Conservation (phyloP, 2,329 filamentous ascomycete species). For the Claviceps humidiphila region DNA sequence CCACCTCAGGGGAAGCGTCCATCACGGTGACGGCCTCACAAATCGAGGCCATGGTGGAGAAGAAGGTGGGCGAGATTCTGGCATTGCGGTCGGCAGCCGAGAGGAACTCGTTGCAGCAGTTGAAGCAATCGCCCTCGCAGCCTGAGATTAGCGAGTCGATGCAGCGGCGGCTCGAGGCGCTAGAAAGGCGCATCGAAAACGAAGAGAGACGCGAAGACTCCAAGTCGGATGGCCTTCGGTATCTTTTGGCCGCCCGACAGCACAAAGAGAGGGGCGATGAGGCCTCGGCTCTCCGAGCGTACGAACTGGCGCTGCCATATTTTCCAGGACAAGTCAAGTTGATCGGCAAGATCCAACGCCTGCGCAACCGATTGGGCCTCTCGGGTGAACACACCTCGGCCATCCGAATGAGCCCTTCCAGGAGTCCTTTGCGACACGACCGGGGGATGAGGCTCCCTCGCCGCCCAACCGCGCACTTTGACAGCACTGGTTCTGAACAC, state of each 20-base stretch:
- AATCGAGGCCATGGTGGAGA: slow-evolving; percentile 86
- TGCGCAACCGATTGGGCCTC: slow-evolving; percentile 38
- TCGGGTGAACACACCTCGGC: slow-evolving; percentile 3
- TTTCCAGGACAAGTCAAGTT: slow-evolving; percentile 79
- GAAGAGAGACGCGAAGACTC: slow-evolving; percentile 52
- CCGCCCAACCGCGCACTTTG: neutral
- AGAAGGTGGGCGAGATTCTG: slow-evolving; percentile 79
- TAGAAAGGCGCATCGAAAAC: slow-evolving; percentile 71
- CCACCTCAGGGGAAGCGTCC: slow-evolving; percentile 18
- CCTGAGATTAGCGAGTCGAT: slow-evolving; percentile 61
- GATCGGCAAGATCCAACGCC: slow-evolving; percentile 51
- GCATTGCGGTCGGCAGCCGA: slow-evolving; percentile 52
- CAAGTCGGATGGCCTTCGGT: slow-evolving; percentile 70
- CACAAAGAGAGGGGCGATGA: slow-evolving; percentile 77
- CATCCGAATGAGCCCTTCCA: neutral
- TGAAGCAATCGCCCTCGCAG: slow-evolving; percentile 19
- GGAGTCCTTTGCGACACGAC: slow-evolving; percentile 3
- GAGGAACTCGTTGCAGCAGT: slow-evolving; percentile 16
- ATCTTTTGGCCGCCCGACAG: slow-evolving; percentile 81
- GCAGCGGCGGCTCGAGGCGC: slow-evolving; percentile 64
- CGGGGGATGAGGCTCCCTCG: slow-evolving; percentile 1
- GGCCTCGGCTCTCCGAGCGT: slow-evolving; percentile 66
- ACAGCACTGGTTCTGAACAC: neutral
- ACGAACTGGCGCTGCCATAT: slow-evolving; percentile 68
- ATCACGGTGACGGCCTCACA: slow-evolving; percentile 52